Evolutionary conservation across 1,284 basidiomycete genomes (phyloP).

Genomic region (Boletus sp.): DNA sequence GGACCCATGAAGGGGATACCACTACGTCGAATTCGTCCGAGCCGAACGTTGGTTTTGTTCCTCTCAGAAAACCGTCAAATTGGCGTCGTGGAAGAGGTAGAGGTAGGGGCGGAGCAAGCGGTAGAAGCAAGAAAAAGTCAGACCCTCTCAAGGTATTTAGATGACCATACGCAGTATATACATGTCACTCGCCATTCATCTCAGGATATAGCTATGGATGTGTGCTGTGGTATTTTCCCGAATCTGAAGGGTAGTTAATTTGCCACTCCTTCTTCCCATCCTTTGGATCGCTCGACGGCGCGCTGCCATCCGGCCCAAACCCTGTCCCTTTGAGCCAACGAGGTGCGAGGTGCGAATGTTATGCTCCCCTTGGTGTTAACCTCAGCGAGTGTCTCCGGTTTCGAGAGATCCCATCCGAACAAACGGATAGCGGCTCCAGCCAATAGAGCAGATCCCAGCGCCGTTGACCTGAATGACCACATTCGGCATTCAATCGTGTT

Average conservation of each 20-base stretch:
- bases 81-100: constrained; percentile 50
- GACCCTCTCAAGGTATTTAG: constrained; percentile 78
- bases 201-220: not conserved
- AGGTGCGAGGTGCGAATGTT: constrained; percentile 63
- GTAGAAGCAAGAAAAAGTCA: constrained; percentile 54
- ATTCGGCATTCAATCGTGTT: constrained; percentile 1
- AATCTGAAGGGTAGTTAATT: constrained; percentile 20
- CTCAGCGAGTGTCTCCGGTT: constrained; percentile 81
- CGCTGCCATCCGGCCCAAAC: constrained; percentile 79
- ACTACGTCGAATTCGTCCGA: constrained; percentile 22
- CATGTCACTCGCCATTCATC: not conserved
- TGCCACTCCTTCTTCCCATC: constrained; percentile 72
- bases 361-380: constrained; percentile 86
- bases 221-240: not conserved
- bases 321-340: constrained; percentile 52
- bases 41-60: constrained; percentile 52
- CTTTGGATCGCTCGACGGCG: constrained; percentile 76
- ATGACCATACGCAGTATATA: constrained; percentile 23
- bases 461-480: constrained; percentile 68
- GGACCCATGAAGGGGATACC: constrained; percentile 24
- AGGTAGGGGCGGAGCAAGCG: constrained; percentile 36
- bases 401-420: constrained; percentile 91
- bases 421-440: constrained; percentile 86
- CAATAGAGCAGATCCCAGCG: constrained; percentile 93
- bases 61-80: constrained; percentile 59